phyloP scores from a whole-genome alignment of 176 grass and related monocot genomes.

The Oryza punctata region DNA sequence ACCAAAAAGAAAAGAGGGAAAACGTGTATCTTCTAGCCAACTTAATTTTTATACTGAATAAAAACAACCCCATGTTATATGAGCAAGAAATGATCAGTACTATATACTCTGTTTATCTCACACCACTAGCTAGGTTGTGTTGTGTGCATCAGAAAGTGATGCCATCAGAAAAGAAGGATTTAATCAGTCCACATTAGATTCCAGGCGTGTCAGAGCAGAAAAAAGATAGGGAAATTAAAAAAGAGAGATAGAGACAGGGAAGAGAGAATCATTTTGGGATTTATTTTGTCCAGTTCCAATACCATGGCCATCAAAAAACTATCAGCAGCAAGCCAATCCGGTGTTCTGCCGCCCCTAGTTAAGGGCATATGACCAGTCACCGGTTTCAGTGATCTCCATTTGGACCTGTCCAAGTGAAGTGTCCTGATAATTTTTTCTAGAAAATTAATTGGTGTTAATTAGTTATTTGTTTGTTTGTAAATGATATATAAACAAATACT shows the following conservation, averaged over 20 bases:
- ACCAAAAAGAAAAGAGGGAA: neutral
- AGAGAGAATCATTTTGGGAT: conserved; percentile 14
- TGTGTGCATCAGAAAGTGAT: conserved; percentile 20
- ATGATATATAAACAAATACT: neutral
- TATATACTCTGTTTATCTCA: neutral
- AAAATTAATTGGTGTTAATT: neutral
- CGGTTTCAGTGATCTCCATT: conserved; percentile 35
- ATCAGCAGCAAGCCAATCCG: conserved; percentile 21
- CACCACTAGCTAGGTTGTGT: neutral
- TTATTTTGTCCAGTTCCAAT: conserved; percentile 10
- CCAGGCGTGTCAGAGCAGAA: conserved; percentile 36
- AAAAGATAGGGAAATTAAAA: neutral
- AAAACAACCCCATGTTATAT: neutral
- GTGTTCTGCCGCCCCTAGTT: conserved; percentile 42
- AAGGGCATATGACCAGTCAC: neutral
- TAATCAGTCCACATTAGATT: conserved; percentile 36
- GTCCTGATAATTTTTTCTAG: neutral
- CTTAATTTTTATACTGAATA: neutral
- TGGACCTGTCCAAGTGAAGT: conserved; percentile 17
- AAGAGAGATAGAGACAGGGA: neutral
- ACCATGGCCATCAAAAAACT: neutral
- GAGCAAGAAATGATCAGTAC: neutral
- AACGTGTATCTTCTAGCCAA: neutral
- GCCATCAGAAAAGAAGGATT: conserved; percentile 11
- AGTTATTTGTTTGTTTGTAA: neutral